These are phyloP conservation scores for Sistotremastrum niveocremeum DNA, from an alignment of 768 basidiomycete genomes.

Conservation along the genomic window DNA sequence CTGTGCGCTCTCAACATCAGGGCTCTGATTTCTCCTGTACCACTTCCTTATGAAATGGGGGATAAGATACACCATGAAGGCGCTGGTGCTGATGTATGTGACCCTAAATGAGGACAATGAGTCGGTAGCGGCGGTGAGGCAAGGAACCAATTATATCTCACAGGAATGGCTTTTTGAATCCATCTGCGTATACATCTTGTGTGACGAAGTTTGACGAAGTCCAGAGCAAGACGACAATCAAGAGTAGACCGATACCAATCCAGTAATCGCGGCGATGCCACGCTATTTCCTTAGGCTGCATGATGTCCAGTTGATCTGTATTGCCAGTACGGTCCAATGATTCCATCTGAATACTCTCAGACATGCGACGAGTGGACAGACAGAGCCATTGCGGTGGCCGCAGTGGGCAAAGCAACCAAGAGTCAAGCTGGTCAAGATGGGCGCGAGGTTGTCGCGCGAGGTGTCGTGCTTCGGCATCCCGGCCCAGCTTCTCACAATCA, in stretches of 20 bases:
- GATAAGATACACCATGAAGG: conserved; percentile 75
- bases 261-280: conserved; percentile 21
- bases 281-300: neutral
- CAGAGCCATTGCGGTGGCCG: too few species aligned
- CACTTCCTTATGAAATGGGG: conserved; percentile 35
- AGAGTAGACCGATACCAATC: conserved; percentile 53
- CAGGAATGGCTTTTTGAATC: conserved; percentile 88
- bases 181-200: conserved; percentile 47
- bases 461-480: too few species aligned
- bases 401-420: too few species aligned
- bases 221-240: conserved; percentile 78
- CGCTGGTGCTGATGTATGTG: conserved; percentile 83
- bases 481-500: too few species aligned
- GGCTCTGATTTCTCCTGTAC: conserved; percentile 10
- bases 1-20: conserved; percentile 10
- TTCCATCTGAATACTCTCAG: too few species aligned
- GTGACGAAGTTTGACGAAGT: conserved; percentile 80
- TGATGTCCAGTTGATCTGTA: neutral
- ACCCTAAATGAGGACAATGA: conserved; percentile 31
- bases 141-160: conserved; percentile 18
- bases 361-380: too few species aligned
- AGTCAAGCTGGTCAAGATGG: too few species aligned
- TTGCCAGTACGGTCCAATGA: too few species aligned
- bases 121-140: neutral
- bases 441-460: too few species aligned